A percentile compares a stretch with the other conserved stretches of the same genome.
phyloP scores from a whole-genome alignment of 768 basidiomycete species.

The Leccinum fibrillosum region DNA sequence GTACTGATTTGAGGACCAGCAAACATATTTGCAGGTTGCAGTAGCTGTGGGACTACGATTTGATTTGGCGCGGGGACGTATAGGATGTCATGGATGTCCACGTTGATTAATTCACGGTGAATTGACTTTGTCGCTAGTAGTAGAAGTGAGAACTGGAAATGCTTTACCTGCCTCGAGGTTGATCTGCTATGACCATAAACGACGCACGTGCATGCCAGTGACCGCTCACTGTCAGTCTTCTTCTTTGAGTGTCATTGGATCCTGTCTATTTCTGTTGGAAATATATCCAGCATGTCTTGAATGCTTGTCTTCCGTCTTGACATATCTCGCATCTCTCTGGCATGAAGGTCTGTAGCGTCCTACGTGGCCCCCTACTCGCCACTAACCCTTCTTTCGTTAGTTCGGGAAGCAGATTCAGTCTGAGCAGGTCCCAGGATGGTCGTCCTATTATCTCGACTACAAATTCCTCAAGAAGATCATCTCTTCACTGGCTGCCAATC shows the following conservation, averaged over 20 bases:
- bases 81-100: constrained; percentile 5
- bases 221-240: neutral
- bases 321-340: constrained; percentile 14
- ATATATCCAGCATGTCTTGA: constrained; percentile 28
- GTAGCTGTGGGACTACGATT: constrained; percentile 3
- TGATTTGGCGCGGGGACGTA: constrained; percentile 6
- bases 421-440: constrained; percentile 97
- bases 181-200: neutral
- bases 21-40: neutral
- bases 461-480: constrained; percentile 99
- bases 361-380: neutral
- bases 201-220: constrained; percentile 24
- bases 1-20: constrained; percentile 62
- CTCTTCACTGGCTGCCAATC: constrained; percentile 86
- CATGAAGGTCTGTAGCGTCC: constrained; percentile 29
- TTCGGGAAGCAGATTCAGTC: constrained; percentile 98
- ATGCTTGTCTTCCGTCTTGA: constrained; percentile 5
- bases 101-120: constrained; percentile 1
- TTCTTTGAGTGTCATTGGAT: constrained; percentile 12
- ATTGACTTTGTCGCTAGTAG: neutral
- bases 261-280: constrained; percentile 11
- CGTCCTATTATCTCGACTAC: constrained; percentile 93
- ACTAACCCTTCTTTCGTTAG: constrained; percentile 40
- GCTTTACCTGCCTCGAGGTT: neutral
- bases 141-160: neutral